Evolutionary conservation across 441 rosid species (phyloP).

Genomic region (California macrophylla): DNA sequence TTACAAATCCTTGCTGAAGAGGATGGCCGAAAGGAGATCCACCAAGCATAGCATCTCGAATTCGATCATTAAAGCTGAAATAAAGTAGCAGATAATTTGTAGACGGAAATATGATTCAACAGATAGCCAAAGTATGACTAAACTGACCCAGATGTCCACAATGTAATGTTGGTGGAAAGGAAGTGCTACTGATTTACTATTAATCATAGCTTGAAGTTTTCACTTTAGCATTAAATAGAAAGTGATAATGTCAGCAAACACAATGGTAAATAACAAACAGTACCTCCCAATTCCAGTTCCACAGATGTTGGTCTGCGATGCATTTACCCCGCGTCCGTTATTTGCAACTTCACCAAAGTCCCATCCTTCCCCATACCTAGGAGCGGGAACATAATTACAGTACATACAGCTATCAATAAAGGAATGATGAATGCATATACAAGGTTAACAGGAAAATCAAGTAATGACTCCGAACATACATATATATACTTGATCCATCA

Average conservation of each 20-base stretch:
- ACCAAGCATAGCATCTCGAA: slow-evolving; percentile 94
- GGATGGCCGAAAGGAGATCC: slow-evolving; percentile 98
- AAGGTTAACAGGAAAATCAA: slow-evolving; percentile 14
- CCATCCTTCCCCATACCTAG: slow-evolving; percentile 98
- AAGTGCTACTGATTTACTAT: not conserved
- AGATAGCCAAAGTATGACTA: slow-evolving; percentile 1
- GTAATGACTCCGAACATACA: slow-evolving; percentile 40
- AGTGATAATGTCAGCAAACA: slow-evolving; percentile 13
- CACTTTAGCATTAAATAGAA: not conserved
- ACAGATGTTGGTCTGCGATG: slow-evolving; percentile 66
- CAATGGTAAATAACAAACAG: slow-evolving; percentile 13
- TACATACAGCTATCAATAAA: not conserved
- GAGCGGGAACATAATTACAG: slow-evolving; percentile 18
- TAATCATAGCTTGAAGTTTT: not conserved
- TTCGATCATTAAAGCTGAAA: slow-evolving; percentile 87
- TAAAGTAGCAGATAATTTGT: slow-evolving; percentile 20
- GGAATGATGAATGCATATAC: slow-evolving; percentile 1
- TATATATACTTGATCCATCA: slow-evolving; percentile 71
- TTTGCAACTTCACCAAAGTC: slow-evolving; percentile 98
- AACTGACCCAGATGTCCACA: slow-evolving; percentile 11
- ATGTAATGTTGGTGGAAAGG: not conserved
- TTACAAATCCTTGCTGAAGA: slow-evolving; percentile 92
- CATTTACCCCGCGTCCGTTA: slow-evolving; percentile 87
- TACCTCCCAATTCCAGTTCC: slow-evolving; percentile 96
- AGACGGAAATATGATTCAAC: slow-evolving; percentile 9